Evolutionary conservation across 2,329 filamentous ascomycete genomes (phyloP).

Genomic region (Endocalyx cinctus): DNA sequence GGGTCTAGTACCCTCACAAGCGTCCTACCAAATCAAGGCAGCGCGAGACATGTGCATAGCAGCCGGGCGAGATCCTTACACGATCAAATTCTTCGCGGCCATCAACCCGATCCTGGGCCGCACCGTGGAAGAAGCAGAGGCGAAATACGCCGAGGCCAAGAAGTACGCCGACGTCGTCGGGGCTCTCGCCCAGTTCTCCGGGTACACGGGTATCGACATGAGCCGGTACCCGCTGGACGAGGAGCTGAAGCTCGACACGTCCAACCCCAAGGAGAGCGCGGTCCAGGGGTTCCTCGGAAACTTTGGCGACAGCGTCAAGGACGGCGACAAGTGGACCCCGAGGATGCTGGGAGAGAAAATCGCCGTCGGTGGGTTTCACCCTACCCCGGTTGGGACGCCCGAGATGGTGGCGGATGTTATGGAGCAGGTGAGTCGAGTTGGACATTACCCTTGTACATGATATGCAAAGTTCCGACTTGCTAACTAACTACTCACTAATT

Average conservation of each 20-base stretch:
- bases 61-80: constrained; percentile 49
- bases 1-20: neutral
- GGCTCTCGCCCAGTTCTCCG: constrained; percentile 50
- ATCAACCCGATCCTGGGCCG: constrained; percentile 45
- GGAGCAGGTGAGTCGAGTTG: neutral
- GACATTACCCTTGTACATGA: too few relatives aligned
- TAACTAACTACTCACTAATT: too few relatives aligned
- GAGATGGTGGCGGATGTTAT: constrained; percentile 55
- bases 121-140: constrained; percentile 48
- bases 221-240: constrained; percentile 53
- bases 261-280: constrained; percentile 1
- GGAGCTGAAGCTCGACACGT: constrained; percentile 50
- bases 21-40: neutral
- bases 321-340: constrained; percentile 54
- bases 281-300: constrained; percentile 1
- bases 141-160: constrained; percentile 46
- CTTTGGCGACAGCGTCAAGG: neutral
- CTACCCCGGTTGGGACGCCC: constrained; percentile 58
- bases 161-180: constrained; percentile 50
- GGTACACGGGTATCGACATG: constrained; percentile 58
- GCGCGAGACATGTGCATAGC: neutral
- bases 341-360: constrained; percentile 62
- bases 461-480: too few relatives aligned
- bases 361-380: constrained; percentile 60
- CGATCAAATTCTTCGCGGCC: constrained; percentile 51